Base-by-base conservation (phyloP, 768 basidiomycete species). In the Mycena belliarum region DNA sequence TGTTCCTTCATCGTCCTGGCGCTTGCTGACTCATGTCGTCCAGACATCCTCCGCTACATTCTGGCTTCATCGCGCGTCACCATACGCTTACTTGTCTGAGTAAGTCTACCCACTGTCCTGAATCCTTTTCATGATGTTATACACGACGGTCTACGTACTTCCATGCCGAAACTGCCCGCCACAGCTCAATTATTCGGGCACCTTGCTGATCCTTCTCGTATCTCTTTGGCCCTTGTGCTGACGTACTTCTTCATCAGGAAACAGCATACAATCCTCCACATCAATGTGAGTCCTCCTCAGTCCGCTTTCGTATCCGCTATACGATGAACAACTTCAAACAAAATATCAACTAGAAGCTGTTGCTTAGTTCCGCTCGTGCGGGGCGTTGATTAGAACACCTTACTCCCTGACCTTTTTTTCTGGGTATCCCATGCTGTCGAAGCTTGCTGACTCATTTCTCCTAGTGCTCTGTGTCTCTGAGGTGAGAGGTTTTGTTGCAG, bases 131-230 rank as follows among this genome's bases (percentile, higher is more conserved):
- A 85, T 87, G 87, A 89, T 89, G 87, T 71, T 81, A 79, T 84
- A 85, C 88, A 91, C 90, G 90, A 92, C 90, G 90, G 90, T 91
- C 90, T 91, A 88, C 90, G 90, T 91, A 91, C 66, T 56, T 70
- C 71, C 64, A 53, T 90, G 88, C 87, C 90, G 90, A 92, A 92
- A 89, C 68, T 82, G 89, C 89, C 90, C 89, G 90, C 86, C 86
- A 89, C 85, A 92, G 89, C 90, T 92, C 90, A 91, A 79, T 66
- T 68, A 40, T 32, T 83, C 87, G 89, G 90, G 88, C 89, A 88
- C 84, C 84, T 76, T 60, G 87, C 90, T 88, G 90, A 76, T 64
- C 65, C 58, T 46, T 53, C 16, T 38, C 45, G 26, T 51, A 15
- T 68, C 20, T 43, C 15, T 20, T 28, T 23, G 10, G 21, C 18